phyloP scores from a whole-genome alignment of 441 rosid genomes.

The Erysimum cheiri region DNA sequence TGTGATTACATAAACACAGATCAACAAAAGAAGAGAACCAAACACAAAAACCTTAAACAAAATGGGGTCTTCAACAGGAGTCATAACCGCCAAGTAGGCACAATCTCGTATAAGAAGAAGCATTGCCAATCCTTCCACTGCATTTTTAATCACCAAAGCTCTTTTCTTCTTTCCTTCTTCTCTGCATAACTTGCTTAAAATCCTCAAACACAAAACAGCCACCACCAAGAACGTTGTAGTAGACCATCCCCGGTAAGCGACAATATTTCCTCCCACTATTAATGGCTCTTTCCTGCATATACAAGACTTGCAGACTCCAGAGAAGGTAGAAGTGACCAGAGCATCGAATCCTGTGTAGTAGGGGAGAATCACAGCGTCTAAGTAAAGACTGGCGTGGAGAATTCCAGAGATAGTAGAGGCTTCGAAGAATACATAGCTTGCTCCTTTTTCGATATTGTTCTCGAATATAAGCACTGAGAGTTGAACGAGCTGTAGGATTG shows the following conservation, averaged over 20 bases:
- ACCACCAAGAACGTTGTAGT: conserved; percentile 62
- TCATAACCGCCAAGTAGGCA: conserved; percentile 47
- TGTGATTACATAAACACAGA: neutral
- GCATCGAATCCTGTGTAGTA: conserved; percentile 89
- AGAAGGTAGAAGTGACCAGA: conserved; percentile 60
- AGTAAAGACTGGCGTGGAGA: conserved; percentile 71
- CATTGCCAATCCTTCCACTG: conserved; percentile 57
- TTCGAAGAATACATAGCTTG: conserved; percentile 65
- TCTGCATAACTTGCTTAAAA: conserved; percentile 17
- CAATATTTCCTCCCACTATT: conserved; percentile 70
- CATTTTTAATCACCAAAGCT: conserved; percentile 22
- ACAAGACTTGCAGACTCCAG: conserved; percentile 75
- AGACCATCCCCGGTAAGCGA: conserved; percentile 68
- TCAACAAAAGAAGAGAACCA: too few species aligned
- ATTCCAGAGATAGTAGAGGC: conserved; percentile 84
- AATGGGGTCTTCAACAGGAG: conserved; percentile 53
- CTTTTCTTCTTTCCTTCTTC: conserved; percentile 41
- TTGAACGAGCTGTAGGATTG: conserved; percentile 63
- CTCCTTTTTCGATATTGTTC: conserved; percentile 52
- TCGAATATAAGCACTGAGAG: conserved; percentile 67
- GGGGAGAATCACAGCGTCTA: conserved; percentile 76
- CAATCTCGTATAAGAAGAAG: conserved; percentile 57
- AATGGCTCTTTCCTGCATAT: conserved; percentile 66
- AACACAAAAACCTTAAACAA: conserved; percentile 46
- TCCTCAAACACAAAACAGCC: conserved; percentile 48